These are phyloP conservation scores for Beauveria medogensis DNA, from an alignment of 2,329 filamentous ascomycete species.

Conservation along the genomic window DNA sequence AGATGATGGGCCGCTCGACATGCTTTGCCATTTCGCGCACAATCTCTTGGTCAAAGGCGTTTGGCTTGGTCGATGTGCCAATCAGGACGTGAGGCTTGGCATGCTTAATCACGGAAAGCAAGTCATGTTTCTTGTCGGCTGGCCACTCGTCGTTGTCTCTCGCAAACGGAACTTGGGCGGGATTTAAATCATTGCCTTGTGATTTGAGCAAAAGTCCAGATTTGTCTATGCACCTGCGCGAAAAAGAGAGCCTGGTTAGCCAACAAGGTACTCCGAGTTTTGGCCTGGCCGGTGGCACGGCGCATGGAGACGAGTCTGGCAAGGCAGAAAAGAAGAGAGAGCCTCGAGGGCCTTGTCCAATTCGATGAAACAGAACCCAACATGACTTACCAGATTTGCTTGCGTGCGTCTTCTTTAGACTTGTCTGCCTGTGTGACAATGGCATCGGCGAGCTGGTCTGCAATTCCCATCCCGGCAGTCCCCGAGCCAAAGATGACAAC, in stretches of 20 bases:
- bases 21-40: slow-evolving; percentile 50
- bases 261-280: too few relatives aligned
- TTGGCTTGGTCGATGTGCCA: slow-evolving; percentile 73
- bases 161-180: slow-evolving; percentile 59
- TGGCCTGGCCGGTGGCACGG: background rate
- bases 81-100: slow-evolving; percentile 76
- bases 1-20: slow-evolving; percentile 63
- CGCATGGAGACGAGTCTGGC: background rate
- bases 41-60: background rate
- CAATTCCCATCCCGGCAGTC: slow-evolving; percentile 76
- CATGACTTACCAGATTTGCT: slow-evolving; percentile 56
- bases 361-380: too few relatives aligned
- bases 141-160: slow-evolving; percentile 58
- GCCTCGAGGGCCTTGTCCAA: background rate
- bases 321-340: background rate
- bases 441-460: slow-evolving; percentile 74
- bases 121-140: slow-evolving; percentile 39
- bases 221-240: slow-evolving; percentile 59
- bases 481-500: slow-evolving; percentile 75
- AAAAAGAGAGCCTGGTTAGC: too few relatives aligned
- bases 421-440: slow-evolving; percentile 62
- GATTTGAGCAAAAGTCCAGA: slow-evolving; percentile 63
- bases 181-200: slow-evolving; percentile 42
- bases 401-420: slow-evolving; percentile 63
- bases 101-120: slow-evolving; percentile 59